Evolutionary conservation across 176 grass and related monocot genomes (phyloP).

Genomic region (Aechmea fasciata): DNA sequence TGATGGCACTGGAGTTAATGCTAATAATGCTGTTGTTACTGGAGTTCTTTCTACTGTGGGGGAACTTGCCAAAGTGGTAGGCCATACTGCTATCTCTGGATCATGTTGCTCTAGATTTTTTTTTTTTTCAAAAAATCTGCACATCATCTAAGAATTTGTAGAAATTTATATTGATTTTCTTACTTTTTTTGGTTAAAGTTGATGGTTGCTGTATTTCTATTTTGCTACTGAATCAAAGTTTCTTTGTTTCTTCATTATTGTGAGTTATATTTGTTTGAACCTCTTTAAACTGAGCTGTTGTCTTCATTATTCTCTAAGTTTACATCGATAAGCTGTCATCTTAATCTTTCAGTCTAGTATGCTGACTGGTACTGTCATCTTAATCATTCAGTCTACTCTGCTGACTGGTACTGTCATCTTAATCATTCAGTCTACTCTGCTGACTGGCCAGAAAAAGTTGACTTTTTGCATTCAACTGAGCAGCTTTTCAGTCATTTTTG

Average conservation of each 20-base stretch:
- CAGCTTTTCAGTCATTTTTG: not conserved
- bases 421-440: too few species aligned
- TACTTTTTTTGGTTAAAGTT: conserved; percentile 5
- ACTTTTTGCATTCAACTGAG: too few species aligned
- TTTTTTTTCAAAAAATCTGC: not conserved
- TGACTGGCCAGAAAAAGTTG: too few species aligned
- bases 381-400: too few species aligned
- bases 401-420: too few species aligned
- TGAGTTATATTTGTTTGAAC: not conserved
- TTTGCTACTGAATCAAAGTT: not conserved
- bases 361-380: too few species aligned
- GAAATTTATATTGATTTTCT: conserved; percentile 4
- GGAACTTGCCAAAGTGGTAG: conserved; percentile 97
- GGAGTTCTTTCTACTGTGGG: conserved; percentile 97
- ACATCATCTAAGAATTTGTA: not conserved
- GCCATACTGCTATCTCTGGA: not conserved
- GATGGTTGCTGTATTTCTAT: not conserved
- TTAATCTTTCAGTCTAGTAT: too few species aligned
- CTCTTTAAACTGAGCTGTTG: too few species aligned
- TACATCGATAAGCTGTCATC: not conserved
- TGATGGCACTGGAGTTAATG: conserved; percentile 63
- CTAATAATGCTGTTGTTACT: conserved; percentile 73
- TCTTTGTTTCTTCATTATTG: not conserved
- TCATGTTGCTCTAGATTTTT: not conserved
- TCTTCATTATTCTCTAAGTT: not conserved